phyloP scores from a whole-genome alignment of 257 asterid species.

The Solanum chiquidenum region DNA sequence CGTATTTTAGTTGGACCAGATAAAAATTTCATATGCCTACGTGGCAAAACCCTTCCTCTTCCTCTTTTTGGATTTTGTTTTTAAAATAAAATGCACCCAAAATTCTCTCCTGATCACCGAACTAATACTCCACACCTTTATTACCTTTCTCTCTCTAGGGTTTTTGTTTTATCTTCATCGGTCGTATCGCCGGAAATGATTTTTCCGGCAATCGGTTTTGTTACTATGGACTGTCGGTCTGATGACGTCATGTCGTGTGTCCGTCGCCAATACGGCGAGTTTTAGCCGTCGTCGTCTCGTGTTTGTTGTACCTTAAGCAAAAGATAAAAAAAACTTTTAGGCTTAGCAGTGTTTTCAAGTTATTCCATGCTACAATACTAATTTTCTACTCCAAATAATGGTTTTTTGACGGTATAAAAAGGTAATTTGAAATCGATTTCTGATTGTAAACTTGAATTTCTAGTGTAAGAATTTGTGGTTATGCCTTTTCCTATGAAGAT shows the following conservation, averaged over 20 bases:
- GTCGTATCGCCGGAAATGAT: constrained; percentile 13
- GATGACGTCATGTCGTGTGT: constrained; percentile 18
- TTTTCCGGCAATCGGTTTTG: constrained; percentile 19
- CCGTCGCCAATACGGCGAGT: neutral
- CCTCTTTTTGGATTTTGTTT: neutral
- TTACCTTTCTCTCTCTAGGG: neutral
- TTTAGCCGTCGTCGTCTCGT: neutral
- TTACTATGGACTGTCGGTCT: constrained; percentile 9
- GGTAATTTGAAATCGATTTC: constrained; percentile 13
- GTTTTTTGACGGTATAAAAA: constrained; percentile 7
- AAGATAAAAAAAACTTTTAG: constrained; percentile 9
- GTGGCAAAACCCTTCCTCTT: constrained; percentile 9
- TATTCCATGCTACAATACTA: constrained; percentile 30
- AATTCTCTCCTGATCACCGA: neutral
- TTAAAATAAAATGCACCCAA: neutral
- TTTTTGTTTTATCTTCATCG: neutral
- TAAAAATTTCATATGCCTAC: constrained; percentile 2
- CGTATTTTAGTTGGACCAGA: constrained; percentile 9
- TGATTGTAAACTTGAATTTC: neutral
- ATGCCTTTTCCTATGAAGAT: constrained; percentile 61
- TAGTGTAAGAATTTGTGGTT: neutral
- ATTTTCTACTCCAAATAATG: neutral
- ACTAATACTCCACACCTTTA: neutral
- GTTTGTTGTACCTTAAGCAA: constrained; percentile 34
- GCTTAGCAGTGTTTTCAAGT: constrained; percentile 33